These are phyloP conservation scores for Leucoagaricus sp. DNA, from an alignment of 1,284 basidiomycete species.

Conservation along the genomic window DNA sequence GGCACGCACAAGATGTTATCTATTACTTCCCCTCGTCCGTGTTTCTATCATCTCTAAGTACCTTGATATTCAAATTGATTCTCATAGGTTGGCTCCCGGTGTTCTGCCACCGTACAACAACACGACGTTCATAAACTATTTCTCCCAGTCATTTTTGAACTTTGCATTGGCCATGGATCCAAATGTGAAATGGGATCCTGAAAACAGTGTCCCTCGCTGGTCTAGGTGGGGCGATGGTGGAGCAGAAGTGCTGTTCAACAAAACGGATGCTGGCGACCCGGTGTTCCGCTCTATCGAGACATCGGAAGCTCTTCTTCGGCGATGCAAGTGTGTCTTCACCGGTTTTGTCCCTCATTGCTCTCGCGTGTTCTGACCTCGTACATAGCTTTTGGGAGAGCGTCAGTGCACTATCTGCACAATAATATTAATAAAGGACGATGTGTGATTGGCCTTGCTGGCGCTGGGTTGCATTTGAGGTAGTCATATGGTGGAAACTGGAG, in stretches of 20 bases:
- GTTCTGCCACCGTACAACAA: conserved; percentile 34
- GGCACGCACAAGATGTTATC: conserved; percentile 33
- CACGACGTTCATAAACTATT: conserved; percentile 38
- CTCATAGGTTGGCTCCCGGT: conserved; percentile 10
- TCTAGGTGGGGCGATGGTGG: conserved; percentile 16
- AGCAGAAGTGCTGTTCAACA: conserved; percentile 30
- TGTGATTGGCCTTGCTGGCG: no score
- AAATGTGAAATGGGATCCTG: conserved; percentile 31
- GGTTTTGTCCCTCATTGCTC: not conserved
- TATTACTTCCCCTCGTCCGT: conserved; percentile 34
- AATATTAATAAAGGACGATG: no score
- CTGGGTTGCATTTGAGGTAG: no score
- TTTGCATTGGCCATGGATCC: conserved; percentile 37
- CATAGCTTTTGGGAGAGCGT: conserved; percentile 10
- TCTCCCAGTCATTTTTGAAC: conserved; percentile 41
- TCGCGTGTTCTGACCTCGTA: not conserved
- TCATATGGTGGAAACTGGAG: no score
- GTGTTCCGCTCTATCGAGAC: conserved; percentile 3
- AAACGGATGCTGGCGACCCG: conserved; percentile 20
- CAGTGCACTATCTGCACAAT: conserved; percentile 11
- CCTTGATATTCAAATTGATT: not conserved
- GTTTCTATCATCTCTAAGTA: not conserved
- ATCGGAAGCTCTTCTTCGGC: conserved; percentile 4
- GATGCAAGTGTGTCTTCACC: conserved; percentile 15
- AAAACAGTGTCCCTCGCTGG: conserved; percentile 25